Evolutionary conservation across 2,329 filamentous ascomycete genomes (phyloP), one percentile per base, ranked within the genome.

Genomic region (Talaromyces sp.): DNA sequence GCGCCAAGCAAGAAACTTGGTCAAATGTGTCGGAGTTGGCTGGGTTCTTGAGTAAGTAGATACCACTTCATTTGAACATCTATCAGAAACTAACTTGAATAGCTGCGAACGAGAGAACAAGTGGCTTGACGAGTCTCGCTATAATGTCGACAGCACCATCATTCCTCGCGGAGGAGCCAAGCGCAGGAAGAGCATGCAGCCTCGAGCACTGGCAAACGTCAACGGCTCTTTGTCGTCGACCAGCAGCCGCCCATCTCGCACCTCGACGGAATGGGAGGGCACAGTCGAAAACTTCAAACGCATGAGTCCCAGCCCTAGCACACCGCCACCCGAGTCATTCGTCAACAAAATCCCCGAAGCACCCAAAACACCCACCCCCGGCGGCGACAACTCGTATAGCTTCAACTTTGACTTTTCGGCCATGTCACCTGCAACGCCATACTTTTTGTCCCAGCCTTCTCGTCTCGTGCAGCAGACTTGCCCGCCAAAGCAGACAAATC

Each of bases 1-100:
- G 7, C 82, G 86, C 61, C 84, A 88, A 68, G 87, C 85, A 44
- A 82, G 84, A 15, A 91, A 91, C 6, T 81, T 90, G 32, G 90
- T 96, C 42, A 87, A 91, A 67, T 96, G 92, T 75, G 91, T 96
- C 60, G 92, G 92, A 56, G 89, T 96, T 54, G 88, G 87, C 66
- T 96, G 92, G 91, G 89, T 95, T 59, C 82, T 96, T 65, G 91
- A 96, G 88, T 92, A 84, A 84, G 88, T 51, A 11, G 9, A 11
- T 25, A 47, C 22, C n/a, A 22, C 3, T 25, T 25, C 9, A 13
- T 22, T 47, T 25, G 6, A 8, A 5, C 36, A 25, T 47, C 25
- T 47, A 22, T 22, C 44, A 25, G 7, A 47, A 47, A 47, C 19
- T 47, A 11, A 47, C 44, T 28, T 5, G 6, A 57, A 27, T 54